These are phyloP conservation scores for Exserohilum rostratum DNA, from an alignment of 2,329 filamentous ascomycete species.

Conservation along the genomic window DNA sequence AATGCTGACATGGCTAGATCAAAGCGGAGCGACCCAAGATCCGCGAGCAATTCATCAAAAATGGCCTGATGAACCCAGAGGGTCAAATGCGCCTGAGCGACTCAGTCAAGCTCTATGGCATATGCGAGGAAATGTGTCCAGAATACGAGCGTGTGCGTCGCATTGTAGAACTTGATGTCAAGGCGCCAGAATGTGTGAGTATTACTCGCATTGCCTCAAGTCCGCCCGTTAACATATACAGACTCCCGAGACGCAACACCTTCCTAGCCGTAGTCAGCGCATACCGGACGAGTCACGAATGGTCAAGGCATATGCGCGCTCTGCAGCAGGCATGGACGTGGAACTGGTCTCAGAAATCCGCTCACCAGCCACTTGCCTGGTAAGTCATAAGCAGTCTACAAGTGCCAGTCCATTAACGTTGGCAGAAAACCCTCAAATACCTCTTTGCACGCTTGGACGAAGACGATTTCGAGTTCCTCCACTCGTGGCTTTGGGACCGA, in stretches of 20 bases:
- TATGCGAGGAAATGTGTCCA: conserved; percentile 68
- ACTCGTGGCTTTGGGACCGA: conserved; percentile 70
- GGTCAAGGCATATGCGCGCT: conserved; percentile 68
- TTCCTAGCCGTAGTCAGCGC: conserved; percentile 33
- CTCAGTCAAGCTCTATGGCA: conserved; percentile 66
- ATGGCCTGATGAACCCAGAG: conserved; percentile 57
- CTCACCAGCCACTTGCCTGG: conserved; percentile 57
- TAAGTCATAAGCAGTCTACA: conserved; percentile 21
- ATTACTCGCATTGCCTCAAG: too few species aligned
- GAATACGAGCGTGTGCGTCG: conserved; percentile 67
- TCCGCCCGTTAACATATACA: neutral
- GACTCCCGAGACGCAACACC: conserved; percentile 44
- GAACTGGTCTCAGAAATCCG: conserved; percentile 69
- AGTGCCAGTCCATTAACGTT: conserved; percentile 23
- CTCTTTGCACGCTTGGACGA: conserved; percentile 57
- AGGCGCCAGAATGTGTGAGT: conserved; percentile 60
- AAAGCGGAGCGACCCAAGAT: conserved; percentile 43
- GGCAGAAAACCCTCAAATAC: conserved; percentile 52
- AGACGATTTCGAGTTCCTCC: conserved; percentile 56
- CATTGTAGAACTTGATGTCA: conserved; percentile 66
- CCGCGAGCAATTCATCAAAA: conserved; percentile 49
- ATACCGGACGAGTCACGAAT: conserved; percentile 60
- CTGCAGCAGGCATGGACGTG: conserved; percentile 67
- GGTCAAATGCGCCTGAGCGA: conserved; percentile 63
- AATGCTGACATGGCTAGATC: conserved; percentile 42